These are phyloP conservation scores for Naganishia kalamii DNA, from an alignment of 768 basidiomycete genomes.

Conservation along the genomic window DNA sequence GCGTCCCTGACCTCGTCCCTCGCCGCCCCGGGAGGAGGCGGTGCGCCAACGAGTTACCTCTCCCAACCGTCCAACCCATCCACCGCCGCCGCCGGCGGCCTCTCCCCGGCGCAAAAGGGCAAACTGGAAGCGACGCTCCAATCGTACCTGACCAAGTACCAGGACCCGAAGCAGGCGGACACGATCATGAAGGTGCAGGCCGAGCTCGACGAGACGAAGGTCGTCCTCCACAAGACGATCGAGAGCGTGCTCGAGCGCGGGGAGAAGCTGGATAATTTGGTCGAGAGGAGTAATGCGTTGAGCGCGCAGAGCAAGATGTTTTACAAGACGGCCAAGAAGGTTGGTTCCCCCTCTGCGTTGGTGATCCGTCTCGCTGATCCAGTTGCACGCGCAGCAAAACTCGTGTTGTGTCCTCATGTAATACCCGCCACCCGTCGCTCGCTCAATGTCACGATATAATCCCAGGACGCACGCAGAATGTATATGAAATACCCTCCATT, in stretches of 20 bases:
- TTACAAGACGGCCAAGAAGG: constrained; percentile 99
- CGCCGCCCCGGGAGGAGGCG: constrained; percentile 28
- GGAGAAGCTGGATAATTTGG: constrained; percentile 91
- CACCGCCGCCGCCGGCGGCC: constrained; percentile 52
- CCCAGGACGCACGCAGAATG: neutral
- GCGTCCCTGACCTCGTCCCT: constrained; percentile 58
- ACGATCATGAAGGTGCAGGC: constrained; percentile 97
- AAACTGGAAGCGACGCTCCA: constrained; percentile 48
- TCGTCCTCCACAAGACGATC: constrained; percentile 97
- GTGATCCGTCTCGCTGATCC: constrained; percentile 22
- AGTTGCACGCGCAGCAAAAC: constrained; percentile 69
- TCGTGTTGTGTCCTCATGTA: constrained; percentile 74
- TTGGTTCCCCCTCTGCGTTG: constrained; percentile 43
- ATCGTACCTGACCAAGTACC: constrained; percentile 80
- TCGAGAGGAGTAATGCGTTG: constrained; percentile 82
- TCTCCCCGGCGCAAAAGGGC: constrained; percentile 62
- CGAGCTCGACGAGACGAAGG: constrained; percentile 98
- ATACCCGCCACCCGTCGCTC: neutral
- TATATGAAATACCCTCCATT: neutral
- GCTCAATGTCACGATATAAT: neutral
- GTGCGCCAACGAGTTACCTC: constrained; percentile 19
- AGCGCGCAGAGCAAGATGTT: constrained; percentile 94
- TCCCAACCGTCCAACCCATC: constrained; percentile 43
- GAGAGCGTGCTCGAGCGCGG: constrained; percentile 93
- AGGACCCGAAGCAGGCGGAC: constrained; percentile 94